Conservation (phyloP, 192 early-diverging fungal species). For the Backusella australiensis region DNA sequence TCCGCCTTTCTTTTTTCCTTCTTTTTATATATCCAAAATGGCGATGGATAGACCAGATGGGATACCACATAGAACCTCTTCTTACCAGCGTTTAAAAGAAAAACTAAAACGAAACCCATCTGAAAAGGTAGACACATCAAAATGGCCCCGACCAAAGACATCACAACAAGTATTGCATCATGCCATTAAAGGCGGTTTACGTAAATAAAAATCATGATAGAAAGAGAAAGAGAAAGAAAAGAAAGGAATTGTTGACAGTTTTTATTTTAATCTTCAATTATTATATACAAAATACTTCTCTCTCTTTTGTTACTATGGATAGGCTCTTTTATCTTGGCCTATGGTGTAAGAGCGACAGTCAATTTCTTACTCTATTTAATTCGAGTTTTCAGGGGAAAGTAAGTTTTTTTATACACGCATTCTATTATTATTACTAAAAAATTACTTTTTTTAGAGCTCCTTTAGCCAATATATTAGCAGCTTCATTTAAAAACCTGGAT, state of each 20-base stretch:
- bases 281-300: neutral
- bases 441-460: slow-evolving; percentile 30
- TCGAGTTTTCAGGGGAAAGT: slow-evolving; percentile 41
- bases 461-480: slow-evolving; percentile 40
- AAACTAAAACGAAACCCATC: slow-evolving; percentile 30
- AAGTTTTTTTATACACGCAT: neutral
- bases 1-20: slow-evolving; percentile 8
- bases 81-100: slow-evolving; percentile 30
- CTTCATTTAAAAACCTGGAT: slow-evolving; percentile 55
- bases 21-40: neutral
- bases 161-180: slow-evolving; percentile 39
- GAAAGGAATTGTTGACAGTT: neutral
- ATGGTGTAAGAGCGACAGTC: slow-evolving; percentile 53
- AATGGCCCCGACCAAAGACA: slow-evolving; percentile 30
- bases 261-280: neutral
- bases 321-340: slow-evolving; percentile 53
- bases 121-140: slow-evolving; percentile 22
- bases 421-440: slow-evolving; percentile 9
- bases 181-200: slow-evolving; percentile 47
- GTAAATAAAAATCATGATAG: slow-evolving; percentile 22
- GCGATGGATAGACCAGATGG: neutral
- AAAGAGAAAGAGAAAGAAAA: neutral
- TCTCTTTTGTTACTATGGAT: neutral
- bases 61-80: slow-evolving; percentile 29
- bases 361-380: slow-evolving; percentile 51